A percentile compares a stretch with the other conserved stretches of the same genome.
phyloP scores from a whole-genome alignment of 208 protist genomes.

The Acanthamoeba quina region DNA sequence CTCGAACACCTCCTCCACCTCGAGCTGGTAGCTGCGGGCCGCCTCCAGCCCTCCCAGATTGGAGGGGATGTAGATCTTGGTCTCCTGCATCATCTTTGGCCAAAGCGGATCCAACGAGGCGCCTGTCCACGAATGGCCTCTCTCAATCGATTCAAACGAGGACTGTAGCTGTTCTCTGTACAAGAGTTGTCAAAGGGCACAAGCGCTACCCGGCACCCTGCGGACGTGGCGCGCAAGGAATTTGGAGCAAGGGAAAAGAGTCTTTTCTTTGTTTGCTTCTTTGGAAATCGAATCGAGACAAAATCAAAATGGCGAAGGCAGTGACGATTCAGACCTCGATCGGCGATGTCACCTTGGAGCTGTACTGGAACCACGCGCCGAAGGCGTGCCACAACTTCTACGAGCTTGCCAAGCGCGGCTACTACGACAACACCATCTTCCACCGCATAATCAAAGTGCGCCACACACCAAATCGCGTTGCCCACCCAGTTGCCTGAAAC shows the following conservation, averaged over 20 bases:
- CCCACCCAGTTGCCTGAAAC: background rate
- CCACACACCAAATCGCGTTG: background rate
- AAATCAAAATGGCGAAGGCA: conserved; percentile 9
- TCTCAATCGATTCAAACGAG: background rate
- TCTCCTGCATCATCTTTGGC: background rate
- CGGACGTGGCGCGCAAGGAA: too few relatives aligned
- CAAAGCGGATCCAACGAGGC: background rate
- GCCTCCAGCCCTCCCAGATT: background rate
- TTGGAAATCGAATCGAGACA: background rate
- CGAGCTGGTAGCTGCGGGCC: conserved; percentile 28
- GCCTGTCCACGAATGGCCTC: background rate
- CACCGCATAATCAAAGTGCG: conserved; percentile 88
- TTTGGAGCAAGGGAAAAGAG: too few relatives aligned
- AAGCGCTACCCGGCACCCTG: too few relatives aligned
- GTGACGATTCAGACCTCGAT: conserved; percentile 76
- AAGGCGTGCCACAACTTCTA: conserved; percentile 83
- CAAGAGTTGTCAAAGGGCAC: too few relatives aligned
- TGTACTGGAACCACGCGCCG: conserved; percentile 84
- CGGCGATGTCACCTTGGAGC: conserved; percentile 80
- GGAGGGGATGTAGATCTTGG: conserved; percentile 11
- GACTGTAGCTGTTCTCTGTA: too few relatives aligned
- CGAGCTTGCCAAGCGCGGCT: conserved; percentile 83
- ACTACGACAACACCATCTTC: conserved; percentile 91
- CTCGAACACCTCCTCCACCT: conserved; percentile 59
- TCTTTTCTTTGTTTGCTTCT: background rate